Evolutionary conservation across 2,329 filamentous ascomycete genomes (phyloP), one percentile per base, ranked within the genome.

Genomic region (Pseudogymnoascus sp.): DNA sequence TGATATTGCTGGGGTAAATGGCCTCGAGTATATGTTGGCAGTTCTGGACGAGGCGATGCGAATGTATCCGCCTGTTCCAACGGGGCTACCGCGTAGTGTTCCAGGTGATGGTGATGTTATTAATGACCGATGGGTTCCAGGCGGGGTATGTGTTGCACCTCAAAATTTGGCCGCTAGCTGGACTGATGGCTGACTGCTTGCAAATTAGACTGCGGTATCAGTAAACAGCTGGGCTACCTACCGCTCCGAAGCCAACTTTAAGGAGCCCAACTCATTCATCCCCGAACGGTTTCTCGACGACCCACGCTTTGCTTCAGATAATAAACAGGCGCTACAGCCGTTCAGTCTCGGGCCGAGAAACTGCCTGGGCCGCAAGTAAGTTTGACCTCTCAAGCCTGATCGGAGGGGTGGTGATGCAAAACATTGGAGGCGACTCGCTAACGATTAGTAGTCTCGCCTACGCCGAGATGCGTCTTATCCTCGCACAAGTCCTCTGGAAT

Each of bases 31-130:
- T 62, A 71, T 80, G 68, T 65, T 72, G 6, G 79, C 78, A 2
- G 72, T 72, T 23, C 65, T 81, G 2, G 69, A 79, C 1, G 79
- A 82, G 67, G 69, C 71, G 0, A 68, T 82, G 29, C 72, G 80
- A 11, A 65, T 78, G 10, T 79, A 77, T 61, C 76, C 77, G 9
- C 64, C 67, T 11, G 59, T 62, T 1, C 62, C 63, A 21, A 29
- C 35, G 15, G 63, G 50, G 2, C 26, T 68, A 17, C 61, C 65
- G 4, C 56, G 69, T 17, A 23, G 53, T 19, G 64, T 64, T 21
- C 65, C 65, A 17, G 31, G 50, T 10, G 63, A 46, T 21, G 68
- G 68, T 7, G 65, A 64, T 21, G 29, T 64, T 21, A 62, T 70
- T 19, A 60, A 31, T 33, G 68, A 64, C 33, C 42, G 61, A 40